Conservation (phyloP, 2,329 filamentous ascomycete genomes). For the Hymenoscyphus albidus region DNA sequence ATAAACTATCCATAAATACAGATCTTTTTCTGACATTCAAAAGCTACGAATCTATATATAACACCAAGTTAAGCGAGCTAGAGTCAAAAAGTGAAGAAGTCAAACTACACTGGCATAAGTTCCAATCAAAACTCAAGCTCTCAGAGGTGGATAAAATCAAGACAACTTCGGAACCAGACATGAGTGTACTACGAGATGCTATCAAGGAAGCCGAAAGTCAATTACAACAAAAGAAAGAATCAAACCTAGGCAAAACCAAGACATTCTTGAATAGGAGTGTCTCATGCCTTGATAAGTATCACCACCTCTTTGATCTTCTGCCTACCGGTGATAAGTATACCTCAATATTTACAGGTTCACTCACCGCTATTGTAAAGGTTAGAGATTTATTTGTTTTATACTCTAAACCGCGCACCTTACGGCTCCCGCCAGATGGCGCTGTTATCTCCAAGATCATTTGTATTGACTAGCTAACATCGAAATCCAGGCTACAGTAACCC, state of each 20-base stretch:
- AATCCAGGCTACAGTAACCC: neutral
- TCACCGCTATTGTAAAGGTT: slow-evolving; percentile 1
- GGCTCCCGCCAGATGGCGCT: too few relatives aligned
- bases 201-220: neutral
- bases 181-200: neutral
- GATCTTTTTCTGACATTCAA: neutral
- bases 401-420: too few relatives aligned
- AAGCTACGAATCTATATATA: neutral
- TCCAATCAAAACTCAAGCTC: neutral
- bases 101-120: neutral
- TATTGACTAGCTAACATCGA: neutral
- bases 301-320: neutral
- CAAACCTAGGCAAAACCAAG: neutral
- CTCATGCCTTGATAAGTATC: neutral
- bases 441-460: too few relatives aligned
- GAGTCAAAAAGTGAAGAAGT: neutral
- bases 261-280: neutral
- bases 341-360: neutral
- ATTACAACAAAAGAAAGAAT: neutral
- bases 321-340: neutral
- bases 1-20: too few relatives aligned
- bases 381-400: neutral
- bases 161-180: neutral
- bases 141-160: neutral
- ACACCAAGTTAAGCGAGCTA: neutral